Conservation (phyloP, 495 filamentous ascomycete species). For the Penicillium bialowiezense region DNA sequence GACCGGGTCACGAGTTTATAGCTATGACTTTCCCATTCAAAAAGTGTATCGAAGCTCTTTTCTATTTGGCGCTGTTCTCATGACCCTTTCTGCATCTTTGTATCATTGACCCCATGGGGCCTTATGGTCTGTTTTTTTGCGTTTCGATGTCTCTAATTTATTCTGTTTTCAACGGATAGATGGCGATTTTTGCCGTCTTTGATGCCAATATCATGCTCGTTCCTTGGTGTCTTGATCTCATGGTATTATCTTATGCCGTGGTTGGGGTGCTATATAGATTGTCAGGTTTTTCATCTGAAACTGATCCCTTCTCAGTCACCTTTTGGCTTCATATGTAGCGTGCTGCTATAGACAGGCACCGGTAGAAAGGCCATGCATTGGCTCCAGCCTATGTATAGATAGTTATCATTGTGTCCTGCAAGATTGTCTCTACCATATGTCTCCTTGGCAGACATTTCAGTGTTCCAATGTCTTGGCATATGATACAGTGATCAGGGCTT, state of each 20-base stretch:
- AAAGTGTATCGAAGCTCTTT: slow-evolving; percentile 28
- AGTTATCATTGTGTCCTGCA: too few relatives aligned
- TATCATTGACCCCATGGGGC: slow-evolving; percentile 25
- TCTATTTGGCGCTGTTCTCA: slow-evolving; percentile 30
- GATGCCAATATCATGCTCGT: slow-evolving; percentile 23
- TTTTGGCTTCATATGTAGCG: too few relatives aligned
- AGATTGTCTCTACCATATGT: too few relatives aligned
- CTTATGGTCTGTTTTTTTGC: slow-evolving; percentile 15
- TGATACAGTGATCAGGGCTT: too few relatives aligned
- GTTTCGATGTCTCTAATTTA: slow-evolving; percentile 15
- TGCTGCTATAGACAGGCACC: too few relatives aligned
- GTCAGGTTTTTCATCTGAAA: neutral
- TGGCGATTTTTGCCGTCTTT: slow-evolving; percentile 16
- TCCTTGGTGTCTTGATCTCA: slow-evolving; percentile 7
- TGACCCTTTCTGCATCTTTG: slow-evolving; percentile 30
- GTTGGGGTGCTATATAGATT: slow-evolving; percentile 17
- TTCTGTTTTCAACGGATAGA: slow-evolving; percentile 12
- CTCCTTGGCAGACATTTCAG: too few relatives aligned
- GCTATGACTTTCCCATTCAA: slow-evolving; percentile 15
- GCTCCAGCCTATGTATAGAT: too few relatives aligned
- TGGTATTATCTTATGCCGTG: slow-evolving; percentile 10
- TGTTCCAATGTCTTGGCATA: too few relatives aligned
- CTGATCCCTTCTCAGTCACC: neutral
- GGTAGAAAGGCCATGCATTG: too few relatives aligned
- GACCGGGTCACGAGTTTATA: slow-evolving; percentile 8